Evolutionary conservation across 2,329 filamentous ascomycete genomes (phyloP).

Genomic region (Curvularia hawaiiensis): DNA sequence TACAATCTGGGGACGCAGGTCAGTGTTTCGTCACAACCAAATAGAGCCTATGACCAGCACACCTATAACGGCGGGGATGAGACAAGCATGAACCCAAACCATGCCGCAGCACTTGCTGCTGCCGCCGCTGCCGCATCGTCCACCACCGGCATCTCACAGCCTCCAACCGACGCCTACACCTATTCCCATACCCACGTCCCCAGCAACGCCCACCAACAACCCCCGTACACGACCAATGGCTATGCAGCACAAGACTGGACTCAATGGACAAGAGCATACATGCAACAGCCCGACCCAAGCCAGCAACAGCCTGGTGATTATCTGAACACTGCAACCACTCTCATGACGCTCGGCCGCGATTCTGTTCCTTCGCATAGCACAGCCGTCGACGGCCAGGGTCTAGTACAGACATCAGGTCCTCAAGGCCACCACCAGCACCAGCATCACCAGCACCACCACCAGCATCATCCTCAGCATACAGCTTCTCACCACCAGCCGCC

Average conservation of each 20-base stretch:
- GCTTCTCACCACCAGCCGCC: conserved; percentile 16
- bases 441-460: not conserved
- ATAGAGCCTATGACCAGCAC: conserved; percentile 34
- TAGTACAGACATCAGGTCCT: conserved; percentile 29
- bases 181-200: conserved; percentile 32
- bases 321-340: conserved; percentile 47
- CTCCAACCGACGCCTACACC: conserved; percentile 28
- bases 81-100: conserved; percentile 36
- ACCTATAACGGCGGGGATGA: conserved; percentile 34
- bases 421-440: conserved; percentile 22
- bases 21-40: conserved; percentile 29
- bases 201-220: conserved; percentile 23
- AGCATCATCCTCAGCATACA: not conserved
- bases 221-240: conserved; percentile 33
- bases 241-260: conserved; percentile 29
- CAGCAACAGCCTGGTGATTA: conserved; percentile 36
- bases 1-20: conserved; percentile 35
- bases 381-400: conserved; percentile 24
- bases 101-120: conserved; percentile 38
- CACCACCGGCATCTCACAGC: conserved; percentile 22
- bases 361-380: conserved; percentile 24
- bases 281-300: conserved; percentile 28
- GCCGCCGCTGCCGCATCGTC: conserved; percentile 34
- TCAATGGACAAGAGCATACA: conserved; percentile 43
- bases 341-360: conserved; percentile 47